phyloP scores from a whole-genome alignment of 1,284 basidiomycete species.

The Melampsora americana region DNA sequence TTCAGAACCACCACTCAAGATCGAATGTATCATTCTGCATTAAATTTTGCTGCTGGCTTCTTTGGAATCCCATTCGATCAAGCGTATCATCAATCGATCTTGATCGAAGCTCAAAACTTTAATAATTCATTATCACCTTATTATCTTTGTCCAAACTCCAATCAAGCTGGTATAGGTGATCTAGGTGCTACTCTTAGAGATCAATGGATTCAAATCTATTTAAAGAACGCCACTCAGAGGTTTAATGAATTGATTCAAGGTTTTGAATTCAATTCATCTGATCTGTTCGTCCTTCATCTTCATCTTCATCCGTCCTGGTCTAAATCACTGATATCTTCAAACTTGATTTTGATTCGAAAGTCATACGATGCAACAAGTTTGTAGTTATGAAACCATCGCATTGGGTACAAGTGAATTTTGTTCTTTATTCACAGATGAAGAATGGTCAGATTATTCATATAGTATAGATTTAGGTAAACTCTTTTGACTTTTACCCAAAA shows the following conservation, averaged over 20 bases:
- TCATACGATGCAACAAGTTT: constrained; percentile 53
- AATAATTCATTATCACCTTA: constrained; percentile 41
- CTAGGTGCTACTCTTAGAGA: background rate
- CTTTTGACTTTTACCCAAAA: too few species aligned
- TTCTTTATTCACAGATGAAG: constrained; percentile 64
- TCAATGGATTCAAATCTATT: constrained; percentile 59
- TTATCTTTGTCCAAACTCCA: constrained; percentile 18
- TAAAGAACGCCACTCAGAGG: constrained; percentile 65
- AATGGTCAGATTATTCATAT: constrained; percentile 64
- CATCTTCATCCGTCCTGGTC: too few species aligned
- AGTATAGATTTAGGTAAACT: constrained; percentile 33
- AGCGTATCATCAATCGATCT: constrained; percentile 37
- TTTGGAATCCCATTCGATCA: constrained; percentile 31
- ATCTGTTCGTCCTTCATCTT: constrained; percentile 66
- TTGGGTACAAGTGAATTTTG: constrained; percentile 59
- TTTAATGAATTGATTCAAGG: constrained; percentile 64
- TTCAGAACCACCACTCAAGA: constrained; percentile 34
- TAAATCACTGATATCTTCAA: too few species aligned
- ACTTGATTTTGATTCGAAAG: too few species aligned
- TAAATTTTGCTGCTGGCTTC: constrained; percentile 40
- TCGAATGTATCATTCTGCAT: constrained; percentile 37
- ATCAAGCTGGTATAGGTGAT: background rate
- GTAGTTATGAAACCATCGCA: constrained; percentile 55
- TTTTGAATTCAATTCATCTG: constrained; percentile 64
- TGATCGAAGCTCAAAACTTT: constrained; percentile 22